Conservation (phyloP, 257 asterid species). For the Ophiorrhiza pumila region DNA sequence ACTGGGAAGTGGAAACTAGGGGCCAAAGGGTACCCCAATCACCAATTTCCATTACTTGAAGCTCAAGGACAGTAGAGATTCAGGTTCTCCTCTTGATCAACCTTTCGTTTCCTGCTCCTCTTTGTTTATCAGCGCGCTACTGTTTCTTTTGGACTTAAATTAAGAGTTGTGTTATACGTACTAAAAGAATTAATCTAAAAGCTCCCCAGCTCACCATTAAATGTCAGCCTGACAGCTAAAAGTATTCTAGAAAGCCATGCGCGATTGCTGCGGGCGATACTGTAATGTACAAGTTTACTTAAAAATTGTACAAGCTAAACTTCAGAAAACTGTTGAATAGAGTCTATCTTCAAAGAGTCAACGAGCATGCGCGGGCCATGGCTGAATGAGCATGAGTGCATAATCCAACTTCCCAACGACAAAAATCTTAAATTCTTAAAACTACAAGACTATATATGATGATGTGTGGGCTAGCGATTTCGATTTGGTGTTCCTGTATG, state of each 20-base stretch:
- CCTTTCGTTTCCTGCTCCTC: too few species aligned
- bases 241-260: too few species aligned
- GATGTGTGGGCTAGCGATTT: background rate
- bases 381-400: too few species aligned
- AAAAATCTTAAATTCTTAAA: too few species aligned
- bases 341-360: background rate
- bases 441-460: too few species aligned
- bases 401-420: too few species aligned
- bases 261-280: too few species aligned
- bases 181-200: background rate
- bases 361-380: background rate
- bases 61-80: too few species aligned
- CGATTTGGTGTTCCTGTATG: background rate
- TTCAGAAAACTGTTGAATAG: background rate
- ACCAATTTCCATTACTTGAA: background rate
- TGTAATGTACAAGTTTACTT: background rate
- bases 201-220: too few species aligned
- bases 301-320: background rate
- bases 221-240: background rate
- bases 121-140: too few species aligned
- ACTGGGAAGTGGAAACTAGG: too few species aligned
- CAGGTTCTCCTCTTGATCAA: too few species aligned
- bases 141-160: background rate
- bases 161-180: background rate
- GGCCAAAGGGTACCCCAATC: background rate